Percentiles rank a stretch among this genome's conserved stretches.
phyloP scores from a whole-genome alignment of 2,329 filamentous ascomycete genomes.

The Aspergillus oerlinghausenensis region DNA sequence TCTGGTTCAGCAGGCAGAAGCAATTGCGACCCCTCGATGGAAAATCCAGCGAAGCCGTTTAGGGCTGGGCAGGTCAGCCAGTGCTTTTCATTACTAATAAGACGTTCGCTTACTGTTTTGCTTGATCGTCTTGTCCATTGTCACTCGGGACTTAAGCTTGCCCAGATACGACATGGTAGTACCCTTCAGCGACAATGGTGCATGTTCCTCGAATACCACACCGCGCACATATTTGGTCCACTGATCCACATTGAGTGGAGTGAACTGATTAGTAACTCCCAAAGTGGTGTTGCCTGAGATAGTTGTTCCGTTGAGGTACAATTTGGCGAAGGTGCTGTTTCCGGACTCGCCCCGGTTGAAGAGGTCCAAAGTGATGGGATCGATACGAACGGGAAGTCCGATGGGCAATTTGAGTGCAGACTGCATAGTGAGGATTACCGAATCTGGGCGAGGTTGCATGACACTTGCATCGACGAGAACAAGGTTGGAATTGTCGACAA shows the following conservation, averaged over 20 bases:
- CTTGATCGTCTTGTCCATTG: slow-evolving; percentile 29
- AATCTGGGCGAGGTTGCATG: slow-evolving; percentile 30
- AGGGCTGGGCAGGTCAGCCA: slow-evolving; percentile 39
- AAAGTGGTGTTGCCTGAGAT: slow-evolving; percentile 35
- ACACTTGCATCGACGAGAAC: slow-evolving; percentile 33
- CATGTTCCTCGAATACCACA: slow-evolving; percentile 25
- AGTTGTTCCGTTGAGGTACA: slow-evolving; percentile 18
- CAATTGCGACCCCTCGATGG: slow-evolving; percentile 44
- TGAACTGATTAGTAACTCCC: slow-evolving; percentile 18
- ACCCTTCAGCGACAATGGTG: slow-evolving; percentile 23
- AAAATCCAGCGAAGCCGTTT: slow-evolving; percentile 48
- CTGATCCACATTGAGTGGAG: slow-evolving; percentile 22
- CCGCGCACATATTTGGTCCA: slow-evolving; percentile 32
- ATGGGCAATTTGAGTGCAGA: slow-evolving; percentile 35
- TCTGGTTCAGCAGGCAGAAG: slow-evolving; percentile 39
- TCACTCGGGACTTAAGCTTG: slow-evolving; percentile 30
- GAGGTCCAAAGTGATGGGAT: slow-evolving; percentile 29
- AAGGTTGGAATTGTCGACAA: slow-evolving; percentile 34
- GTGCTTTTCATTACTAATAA: neutral
- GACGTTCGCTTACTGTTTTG: slow-evolving; percentile 29
- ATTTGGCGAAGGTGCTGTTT: slow-evolving; percentile 26
- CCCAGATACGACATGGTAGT: slow-evolving; percentile 28
- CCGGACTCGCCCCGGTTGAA: slow-evolving; percentile 27
- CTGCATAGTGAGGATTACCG: slow-evolving; percentile 29
- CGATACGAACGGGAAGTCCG: slow-evolving; percentile 33